Conservation (phyloP, 148 eudicot species). For the Tetragonia tetragonoides region DNA sequence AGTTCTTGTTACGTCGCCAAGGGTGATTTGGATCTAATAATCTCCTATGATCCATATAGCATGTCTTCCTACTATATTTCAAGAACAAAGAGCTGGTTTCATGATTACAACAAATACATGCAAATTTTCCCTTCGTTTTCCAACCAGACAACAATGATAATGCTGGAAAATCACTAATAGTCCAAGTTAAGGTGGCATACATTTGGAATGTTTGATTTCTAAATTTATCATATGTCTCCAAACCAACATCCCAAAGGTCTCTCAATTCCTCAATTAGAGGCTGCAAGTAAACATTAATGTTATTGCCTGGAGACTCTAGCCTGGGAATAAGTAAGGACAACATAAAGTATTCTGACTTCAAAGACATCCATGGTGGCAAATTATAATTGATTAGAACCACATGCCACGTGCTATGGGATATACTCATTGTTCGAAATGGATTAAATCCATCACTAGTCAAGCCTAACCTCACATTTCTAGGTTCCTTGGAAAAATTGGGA, state of each 20-base stretch:
- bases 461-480: background rate
- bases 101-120: background rate
- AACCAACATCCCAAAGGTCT: conserved; percentile 11
- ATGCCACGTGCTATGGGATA: background rate
- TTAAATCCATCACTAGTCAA: background rate
- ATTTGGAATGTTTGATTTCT: conserved; percentile 7
- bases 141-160: conserved; percentile 1
- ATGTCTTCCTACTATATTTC: conserved; percentile 11
- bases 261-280: conserved; percentile 2
- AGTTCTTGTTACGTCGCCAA: no score
- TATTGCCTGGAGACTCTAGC: background rate
- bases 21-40: background rate
- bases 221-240: conserved; percentile 12
- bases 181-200: background rate
- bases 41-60: conserved; percentile 4
- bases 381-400: background rate
- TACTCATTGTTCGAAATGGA: conserved; percentile 6
- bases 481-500: background rate
- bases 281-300: background rate
- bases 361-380: conserved; percentile 4
- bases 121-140: conserved; percentile 2
- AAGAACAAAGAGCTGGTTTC: background rate
- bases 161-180: conserved; percentile 15
- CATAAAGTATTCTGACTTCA: background rate
- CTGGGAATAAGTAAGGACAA: background rate